Base-by-base conservation (phyloP, 345 rosid species). In the Eucalyptus albens region DNA sequence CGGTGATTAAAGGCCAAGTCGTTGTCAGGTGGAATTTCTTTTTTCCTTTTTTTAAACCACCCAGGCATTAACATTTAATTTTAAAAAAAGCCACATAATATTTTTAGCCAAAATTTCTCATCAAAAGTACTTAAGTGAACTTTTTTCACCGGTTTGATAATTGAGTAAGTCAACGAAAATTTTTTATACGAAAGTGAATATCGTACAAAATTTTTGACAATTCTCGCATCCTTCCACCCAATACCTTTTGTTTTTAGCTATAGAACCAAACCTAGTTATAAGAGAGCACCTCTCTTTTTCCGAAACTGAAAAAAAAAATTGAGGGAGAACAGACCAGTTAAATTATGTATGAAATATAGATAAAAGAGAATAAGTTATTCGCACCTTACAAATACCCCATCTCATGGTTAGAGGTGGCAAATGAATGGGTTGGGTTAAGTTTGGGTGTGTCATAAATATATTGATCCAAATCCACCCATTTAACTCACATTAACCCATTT, bases 131-230 rank as follows among this genome's bases (percentile, higher is more conserved):
- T 53, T 53, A 0, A 7, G 24, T 53, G 24, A 53, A 53, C 10
- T 53, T 19, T 51, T 53, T 53, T 53, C 56, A 19, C 56, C 0
- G 0, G 4, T 53, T 53, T 53, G 56, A 53, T 19, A 53, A 0
- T 53, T 53, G 24, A 53, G 56, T 53, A 53, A 53, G 56, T 53
- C 1, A 0, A 53, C 2, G 0, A 53, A 53, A 53, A 19, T 1
- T 53, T 53, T 53, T 53, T 0, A 0, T 0, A 7, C 1, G 4
- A 51, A 51, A 6, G 4, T 51, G 1, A 3, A 17, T 51, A 2
- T 51, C 2, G 2, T 51, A 51, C 0, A 51, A 51, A 51, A 51
- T 0, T 17, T 17, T 51, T 17, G 56, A 53, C 9, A 19, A 4
- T 53, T 53, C 24, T 53, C 0, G 1, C 4, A 0, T 53, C 56